Evolutionary conservation across 2,329 filamentous ascomycete species (phyloP).

Genomic region (Aureobasidium sp.): DNA sequence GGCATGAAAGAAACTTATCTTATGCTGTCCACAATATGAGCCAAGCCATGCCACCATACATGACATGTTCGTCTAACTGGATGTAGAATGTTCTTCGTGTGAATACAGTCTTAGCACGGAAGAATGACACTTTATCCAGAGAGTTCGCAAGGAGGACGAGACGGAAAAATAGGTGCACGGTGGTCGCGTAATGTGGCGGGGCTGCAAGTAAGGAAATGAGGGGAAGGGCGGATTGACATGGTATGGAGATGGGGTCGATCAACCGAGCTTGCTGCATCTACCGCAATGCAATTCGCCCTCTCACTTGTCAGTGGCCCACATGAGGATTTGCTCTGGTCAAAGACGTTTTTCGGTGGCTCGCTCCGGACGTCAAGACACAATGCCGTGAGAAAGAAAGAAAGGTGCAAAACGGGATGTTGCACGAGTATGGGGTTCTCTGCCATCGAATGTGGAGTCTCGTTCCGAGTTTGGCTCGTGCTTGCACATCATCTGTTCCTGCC

Average conservation of each 20-base stretch:
- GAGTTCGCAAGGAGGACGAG: not conserved
- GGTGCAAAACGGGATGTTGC: not conserved
- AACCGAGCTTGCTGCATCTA: not conserved
- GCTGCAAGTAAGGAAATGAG: constrained; percentile 2
- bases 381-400: not conserved
- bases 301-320: not conserved
- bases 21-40: not conserved
- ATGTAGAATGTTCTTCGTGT: not conserved
- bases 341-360: not conserved
- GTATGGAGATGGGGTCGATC: not conserved
- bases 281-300: no score
- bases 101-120: constrained; percentile 1
- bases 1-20: not conserved
- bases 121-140: constrained; percentile 9
- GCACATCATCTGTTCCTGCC: not conserved
- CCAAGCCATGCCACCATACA: not conserved
- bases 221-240: constrained; percentile 1
- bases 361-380: not conserved
- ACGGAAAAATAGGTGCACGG: constrained; percentile 13
- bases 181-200: constrained; percentile 2
- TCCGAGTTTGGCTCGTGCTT: not conserved
- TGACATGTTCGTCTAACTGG: not conserved
- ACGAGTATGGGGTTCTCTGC: not conserved
- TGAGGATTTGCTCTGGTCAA: not conserved
- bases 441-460: constrained; percentile 2